Evolutionary conservation across 2,329 filamentous ascomycete species (phyloP), one percentile per base, ranked within the genome.

Genomic region (Rhinocladiella mackenziei): DNA sequence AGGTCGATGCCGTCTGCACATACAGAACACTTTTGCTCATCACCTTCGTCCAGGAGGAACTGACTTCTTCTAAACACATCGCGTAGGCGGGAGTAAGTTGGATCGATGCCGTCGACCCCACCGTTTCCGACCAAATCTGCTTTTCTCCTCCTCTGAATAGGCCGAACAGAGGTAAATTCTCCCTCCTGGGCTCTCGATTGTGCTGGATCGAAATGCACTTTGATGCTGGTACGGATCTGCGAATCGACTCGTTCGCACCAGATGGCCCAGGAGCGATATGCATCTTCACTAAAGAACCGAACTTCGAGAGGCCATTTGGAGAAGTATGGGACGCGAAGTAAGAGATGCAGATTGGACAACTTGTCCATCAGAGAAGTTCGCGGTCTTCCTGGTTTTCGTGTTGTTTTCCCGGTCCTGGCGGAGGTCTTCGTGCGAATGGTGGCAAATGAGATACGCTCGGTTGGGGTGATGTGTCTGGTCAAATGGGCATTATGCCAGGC

Each of bases 401-500:
- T 61, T 30, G 57, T 58, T 29, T 66, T 68, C 19, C 66, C 67
- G 2, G 65, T 65, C 18, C 64, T 54, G 34, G 34, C 34, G 3
- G 43, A 35, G 13, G 51, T 53, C 37, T 53, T 56, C 4, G 40
- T 45, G 4, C 45, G 48, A 6, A 48, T 51, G 6, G 48, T 53
- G 11, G 56, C 48, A 35, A 56, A 54, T 3, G 50, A 54, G 11
- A 58, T 43, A 32, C 56, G 48, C 29, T 79, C 74, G 22, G 76
- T 72, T 9, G 74, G 65, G 9, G 84, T 76, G 45, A 95, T 88
- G 61, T 94, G 89, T 23, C 84, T 71, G 4, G 89, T 89, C 23
- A 83, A 64, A 60, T 92, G 84, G 1, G 89, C 80, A 61, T 97
- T 89, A 54, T 86, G 86, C 74, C 94, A 84, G 28, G 91, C 89